Percentiles rank a stretch among this genome's conserved stretches.
phyloP scores from a whole-genome alignment of 495 filamentous ascomycete genomes.

The Pseudoneurospora amorphoporcata region DNA sequence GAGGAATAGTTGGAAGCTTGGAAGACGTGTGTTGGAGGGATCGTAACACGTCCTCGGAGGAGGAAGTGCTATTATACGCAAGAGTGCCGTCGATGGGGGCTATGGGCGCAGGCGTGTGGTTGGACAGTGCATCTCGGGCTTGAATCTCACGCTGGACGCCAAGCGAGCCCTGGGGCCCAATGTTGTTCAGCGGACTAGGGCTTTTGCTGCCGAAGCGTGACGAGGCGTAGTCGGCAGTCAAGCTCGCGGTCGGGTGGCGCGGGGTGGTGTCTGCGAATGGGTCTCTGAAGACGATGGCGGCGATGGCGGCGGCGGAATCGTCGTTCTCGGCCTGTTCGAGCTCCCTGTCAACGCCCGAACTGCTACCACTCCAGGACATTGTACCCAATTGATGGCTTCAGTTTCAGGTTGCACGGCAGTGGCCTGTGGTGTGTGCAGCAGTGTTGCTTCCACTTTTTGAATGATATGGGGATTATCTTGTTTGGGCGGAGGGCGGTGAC shows the following conservation, averaged over 20 bases:
- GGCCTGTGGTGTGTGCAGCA: background rate
- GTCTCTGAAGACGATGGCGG: background rate
- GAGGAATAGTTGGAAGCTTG: background rate
- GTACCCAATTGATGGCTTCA: background rate
- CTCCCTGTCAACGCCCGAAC: background rate
- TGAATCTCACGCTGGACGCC: background rate
- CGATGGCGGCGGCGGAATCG: background rate
- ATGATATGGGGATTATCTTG: background rate
- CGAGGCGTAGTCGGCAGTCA: background rate
- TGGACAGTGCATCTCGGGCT: background rate
- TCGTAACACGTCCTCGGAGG: background rate
- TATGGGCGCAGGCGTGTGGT: background rate
- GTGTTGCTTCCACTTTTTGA: background rate
- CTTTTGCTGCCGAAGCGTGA: background rate
- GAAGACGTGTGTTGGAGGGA: background rate
- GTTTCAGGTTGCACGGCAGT: background rate
- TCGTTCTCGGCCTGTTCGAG: background rate
- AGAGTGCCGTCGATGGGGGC: background rate
- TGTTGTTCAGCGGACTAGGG: background rate
- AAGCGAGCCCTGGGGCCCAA: background rate
- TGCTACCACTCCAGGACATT: background rate
- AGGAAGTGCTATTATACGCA: background rate
- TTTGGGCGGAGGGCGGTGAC: background rate
- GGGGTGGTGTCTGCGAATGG: background rate
- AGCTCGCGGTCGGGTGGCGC: background rate